A percentile compares a stretch with the other conserved stretches of the same genome.
Evolutionary conservation across 495 filamentous ascomycete genomes (phyloP).

Genomic region (Xylaria curta): DNA sequence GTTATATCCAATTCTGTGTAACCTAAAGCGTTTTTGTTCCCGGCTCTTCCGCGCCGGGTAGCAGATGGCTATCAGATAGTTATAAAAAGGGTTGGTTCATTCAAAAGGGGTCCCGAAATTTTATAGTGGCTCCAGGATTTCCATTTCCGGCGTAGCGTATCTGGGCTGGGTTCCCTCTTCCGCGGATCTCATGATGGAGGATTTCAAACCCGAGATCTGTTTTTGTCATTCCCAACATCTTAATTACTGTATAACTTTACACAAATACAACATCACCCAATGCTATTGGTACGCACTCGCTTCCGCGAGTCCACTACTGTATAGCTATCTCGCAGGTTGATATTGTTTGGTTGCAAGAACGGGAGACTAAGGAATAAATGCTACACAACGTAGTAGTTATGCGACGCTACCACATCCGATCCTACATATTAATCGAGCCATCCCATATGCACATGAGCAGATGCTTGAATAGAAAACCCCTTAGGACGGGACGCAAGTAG

Average conservation of each 20-base stretch:
- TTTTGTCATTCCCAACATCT: slow-evolving; percentile 1
- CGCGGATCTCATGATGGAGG: not conserved
- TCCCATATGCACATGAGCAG: not conserved
- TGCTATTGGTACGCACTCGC: not conserved
- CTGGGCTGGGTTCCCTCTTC: not conserved
- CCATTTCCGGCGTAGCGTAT: slow-evolving; percentile 7
- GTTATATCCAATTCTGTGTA: not conserved
- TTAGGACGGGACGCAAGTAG: not conserved
- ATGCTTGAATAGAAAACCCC: not conserved
- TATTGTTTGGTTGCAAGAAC: not conserved
- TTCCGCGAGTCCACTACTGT: not conserved
- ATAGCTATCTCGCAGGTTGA: not conserved
- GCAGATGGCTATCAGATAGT: not conserved
- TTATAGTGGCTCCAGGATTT: not conserved
- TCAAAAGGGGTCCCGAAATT: slow-evolving; percentile 11
- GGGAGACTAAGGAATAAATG: not conserved
- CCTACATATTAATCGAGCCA: not conserved
- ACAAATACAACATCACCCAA: not conserved
- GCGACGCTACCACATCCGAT: not conserved
- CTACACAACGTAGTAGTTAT: not conserved
- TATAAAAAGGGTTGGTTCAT: not conserved
- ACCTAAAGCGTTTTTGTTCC: not conserved
- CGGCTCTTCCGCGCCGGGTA: slow-evolving; percentile 4
- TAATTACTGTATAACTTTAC: not conserved
- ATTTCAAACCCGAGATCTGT: not conserved